Conservation (phyloP, 345 rosid species). For the Boechera divaricarpa region DNA sequence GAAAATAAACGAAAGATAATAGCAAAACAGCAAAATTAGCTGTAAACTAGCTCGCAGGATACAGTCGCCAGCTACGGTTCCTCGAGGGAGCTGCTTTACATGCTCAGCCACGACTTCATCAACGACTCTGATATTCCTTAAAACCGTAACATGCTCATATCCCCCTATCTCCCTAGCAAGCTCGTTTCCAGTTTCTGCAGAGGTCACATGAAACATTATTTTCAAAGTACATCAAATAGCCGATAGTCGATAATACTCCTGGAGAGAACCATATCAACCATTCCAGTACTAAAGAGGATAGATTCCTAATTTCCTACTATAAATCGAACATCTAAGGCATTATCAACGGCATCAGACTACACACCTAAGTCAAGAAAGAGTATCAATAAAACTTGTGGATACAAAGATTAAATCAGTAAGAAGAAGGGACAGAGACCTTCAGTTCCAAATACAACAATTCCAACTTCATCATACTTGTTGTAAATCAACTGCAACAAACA, state of each 20-base stretch:
- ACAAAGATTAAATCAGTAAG: neutral
- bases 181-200: conserved; percentile 73
- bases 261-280: conserved; percentile 15
- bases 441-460: conserved; percentile 81
- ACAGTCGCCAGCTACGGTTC: conserved; percentile 83
- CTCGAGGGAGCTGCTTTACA: conserved; percentile 70
- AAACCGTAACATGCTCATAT: conserved; percentile 69
- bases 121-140: conserved; percentile 67
- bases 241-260: neutral
- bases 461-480: conserved; percentile 82
- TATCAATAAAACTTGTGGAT: neutral
- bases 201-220: conserved; percentile 32
- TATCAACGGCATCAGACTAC: neutral
- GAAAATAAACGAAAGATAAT: neutral
- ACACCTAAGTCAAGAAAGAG: no score
- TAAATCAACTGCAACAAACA: conserved; percentile 67
- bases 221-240: conserved; percentile 11
- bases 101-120: conserved; percentile 61
- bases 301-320: neutral
- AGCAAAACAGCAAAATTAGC: conserved; percentile 11
- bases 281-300: neutral
- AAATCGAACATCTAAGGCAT: neutral
- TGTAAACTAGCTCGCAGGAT: conserved; percentile 51
- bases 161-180: conserved; percentile 84
- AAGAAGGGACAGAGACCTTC: conserved; percentile 54